phyloP scores from a whole-genome alignment of 345 rosid species.

The Boechera retrofracta region DNA sequence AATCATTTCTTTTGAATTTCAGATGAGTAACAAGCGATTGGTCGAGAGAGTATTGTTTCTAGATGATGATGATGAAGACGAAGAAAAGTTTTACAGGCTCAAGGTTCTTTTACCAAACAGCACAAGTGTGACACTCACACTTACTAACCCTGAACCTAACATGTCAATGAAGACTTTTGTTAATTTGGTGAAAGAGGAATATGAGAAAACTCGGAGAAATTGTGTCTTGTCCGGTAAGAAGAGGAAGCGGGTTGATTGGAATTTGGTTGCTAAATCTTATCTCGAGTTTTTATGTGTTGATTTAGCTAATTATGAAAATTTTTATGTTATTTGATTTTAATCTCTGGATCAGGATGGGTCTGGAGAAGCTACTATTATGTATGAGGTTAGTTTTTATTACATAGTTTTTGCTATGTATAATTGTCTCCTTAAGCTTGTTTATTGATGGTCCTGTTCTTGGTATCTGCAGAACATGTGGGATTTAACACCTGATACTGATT shows the following conservation, averaged over 20 bases:
- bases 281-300: conserved; percentile 34
- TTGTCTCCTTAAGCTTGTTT: background rate
- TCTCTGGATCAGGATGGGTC: conserved; percentile 61
- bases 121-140: conserved; percentile 44
- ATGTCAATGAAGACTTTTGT: conserved; percentile 50
- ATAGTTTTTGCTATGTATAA: conserved; percentile 9
- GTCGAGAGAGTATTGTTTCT: conserved; percentile 25
- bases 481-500: conserved; percentile 67
- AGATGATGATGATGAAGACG: conserved; percentile 21
- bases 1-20: background rate
- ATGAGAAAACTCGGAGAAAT: conserved; percentile 17
- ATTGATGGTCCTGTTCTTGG: background rate
- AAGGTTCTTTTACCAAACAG: conserved; percentile 62
- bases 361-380: conserved; percentile 38
- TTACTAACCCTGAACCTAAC: conserved; percentile 26
- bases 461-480: conserved; percentile 76
- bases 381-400: conserved; percentile 49
- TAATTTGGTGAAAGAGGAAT: conserved; percentile 42
- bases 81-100: conserved; percentile 41
- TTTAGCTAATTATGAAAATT: background rate
- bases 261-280: background rate
- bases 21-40: conserved; percentile 27
- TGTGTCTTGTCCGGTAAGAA: conserved; percentile 21
- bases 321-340: background rate
- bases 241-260: conserved; percentile 47